These are phyloP conservation scores for Candida pseudoglaebosa DNA, from an alignment of 805 yeast genomes.

Conservation along the genomic window DNA sequence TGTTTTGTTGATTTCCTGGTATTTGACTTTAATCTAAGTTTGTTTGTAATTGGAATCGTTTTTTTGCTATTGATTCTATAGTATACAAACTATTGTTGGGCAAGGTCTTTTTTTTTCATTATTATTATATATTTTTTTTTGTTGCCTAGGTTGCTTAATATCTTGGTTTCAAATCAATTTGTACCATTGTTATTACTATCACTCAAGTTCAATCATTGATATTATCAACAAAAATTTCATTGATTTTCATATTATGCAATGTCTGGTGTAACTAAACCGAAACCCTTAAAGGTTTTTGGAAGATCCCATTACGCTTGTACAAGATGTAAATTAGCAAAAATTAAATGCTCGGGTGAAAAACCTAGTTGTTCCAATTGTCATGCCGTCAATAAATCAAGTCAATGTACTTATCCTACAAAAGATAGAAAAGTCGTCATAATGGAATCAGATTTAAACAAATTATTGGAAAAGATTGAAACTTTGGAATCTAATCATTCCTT, in stretches of 20 bases:
- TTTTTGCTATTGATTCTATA: too few relatives aligned
- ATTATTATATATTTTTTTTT: too few relatives aligned
- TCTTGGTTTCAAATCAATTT: too few relatives aligned
- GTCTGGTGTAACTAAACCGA: slow-evolving; percentile 13
- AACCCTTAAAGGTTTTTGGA: slow-evolving; percentile 40
- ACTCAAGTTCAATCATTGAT: neutral
- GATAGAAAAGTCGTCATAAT: slow-evolving; percentile 41
- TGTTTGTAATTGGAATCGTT: too few relatives aligned
- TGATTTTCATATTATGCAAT: neutral
- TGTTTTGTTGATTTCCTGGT: too few relatives aligned
- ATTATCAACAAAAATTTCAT: neutral
- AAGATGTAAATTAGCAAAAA: slow-evolving; percentile 37
- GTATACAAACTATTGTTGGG: too few relatives aligned
- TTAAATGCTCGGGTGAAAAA: slow-evolving; percentile 39
- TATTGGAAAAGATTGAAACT: slow-evolving; percentile 9
- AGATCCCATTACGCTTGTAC: slow-evolving; percentile 41
- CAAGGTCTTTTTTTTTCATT: too few relatives aligned
- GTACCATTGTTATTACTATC: too few relatives aligned
- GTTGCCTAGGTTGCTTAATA: too few relatives aligned
- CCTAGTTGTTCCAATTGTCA: slow-evolving; percentile 41
- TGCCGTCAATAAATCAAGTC: slow-evolving; percentile 24
- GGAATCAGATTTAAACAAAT: slow-evolving; percentile 36
- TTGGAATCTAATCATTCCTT: neutral
- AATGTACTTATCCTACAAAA: slow-evolving; percentile 33
- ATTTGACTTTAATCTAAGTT: too few relatives aligned